These are phyloP conservation scores for Carpinus fangiana DNA, from an alignment of 306 rosid genomes.

Conservation along the genomic window DNA sequence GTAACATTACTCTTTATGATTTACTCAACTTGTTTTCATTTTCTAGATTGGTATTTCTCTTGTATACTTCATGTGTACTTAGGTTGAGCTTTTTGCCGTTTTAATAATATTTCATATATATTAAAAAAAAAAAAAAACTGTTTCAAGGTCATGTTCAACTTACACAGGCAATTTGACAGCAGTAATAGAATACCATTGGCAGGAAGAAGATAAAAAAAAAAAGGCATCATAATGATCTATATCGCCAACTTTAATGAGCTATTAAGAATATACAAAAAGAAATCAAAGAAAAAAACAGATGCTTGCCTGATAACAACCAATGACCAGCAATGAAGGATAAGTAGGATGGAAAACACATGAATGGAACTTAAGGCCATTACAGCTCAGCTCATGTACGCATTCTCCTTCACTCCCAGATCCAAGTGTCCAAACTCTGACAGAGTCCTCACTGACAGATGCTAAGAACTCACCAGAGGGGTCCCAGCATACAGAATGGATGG, in stretches of 20 bases:
- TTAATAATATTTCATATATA: no score
- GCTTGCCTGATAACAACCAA: constrained; percentile 96
- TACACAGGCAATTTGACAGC: not conserved
- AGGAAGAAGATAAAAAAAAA: not conserved
- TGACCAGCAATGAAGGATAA: constrained; percentile 76
- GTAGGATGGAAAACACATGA: constrained; percentile 92
- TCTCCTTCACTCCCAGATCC: constrained; percentile 85
- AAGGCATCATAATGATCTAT: not conserved
- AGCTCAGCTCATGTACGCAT: constrained; percentile 81
- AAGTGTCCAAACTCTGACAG: constrained; percentile 85
- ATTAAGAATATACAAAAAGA: not conserved
- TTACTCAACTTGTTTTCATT: no score
- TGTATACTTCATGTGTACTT: no score
- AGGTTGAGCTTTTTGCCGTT: no score
- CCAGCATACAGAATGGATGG: constrained; percentile 79
- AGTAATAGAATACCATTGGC: not conserved
- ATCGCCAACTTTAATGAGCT: constrained; percentile 1
- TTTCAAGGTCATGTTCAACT: not conserved
- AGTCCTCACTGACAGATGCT: constrained; percentile 97
- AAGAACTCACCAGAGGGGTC: constrained; percentile 88
- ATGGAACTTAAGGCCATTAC: constrained; percentile 82
- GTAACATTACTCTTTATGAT: no score
- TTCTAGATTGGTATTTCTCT: no score
- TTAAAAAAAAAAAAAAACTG: no score
- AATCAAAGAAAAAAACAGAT: constrained; percentile 2